Evolutionary conservation across 2,329 filamentous ascomycete species (phyloP).

Genomic region (Aspergillus latus): DNA sequence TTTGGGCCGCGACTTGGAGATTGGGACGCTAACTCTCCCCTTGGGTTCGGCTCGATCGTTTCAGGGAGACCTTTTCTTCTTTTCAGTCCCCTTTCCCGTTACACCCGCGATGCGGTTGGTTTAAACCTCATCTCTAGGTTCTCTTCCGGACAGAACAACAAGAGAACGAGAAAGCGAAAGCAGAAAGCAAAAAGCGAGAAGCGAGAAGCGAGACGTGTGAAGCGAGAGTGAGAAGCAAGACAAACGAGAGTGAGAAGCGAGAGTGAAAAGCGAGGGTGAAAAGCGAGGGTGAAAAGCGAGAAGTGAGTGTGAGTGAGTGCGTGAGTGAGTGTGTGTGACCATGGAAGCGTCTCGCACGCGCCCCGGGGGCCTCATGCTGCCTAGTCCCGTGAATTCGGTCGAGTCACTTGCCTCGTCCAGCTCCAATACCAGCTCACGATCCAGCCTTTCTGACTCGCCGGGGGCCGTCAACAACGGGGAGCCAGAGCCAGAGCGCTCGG

Average conservation of each 20-base stretch:
- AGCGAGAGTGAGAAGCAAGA: background rate
- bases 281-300: no score
- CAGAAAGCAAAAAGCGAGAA: no score
- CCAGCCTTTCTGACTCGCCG: slow-evolving; percentile 14
- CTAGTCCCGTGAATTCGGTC: slow-evolving; percentile 22
- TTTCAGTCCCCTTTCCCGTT: background rate
- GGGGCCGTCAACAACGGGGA: slow-evolving; percentile 21
- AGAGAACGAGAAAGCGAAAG: no score
- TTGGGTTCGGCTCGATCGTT: slow-evolving; percentile 15
- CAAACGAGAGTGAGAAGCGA: no score
- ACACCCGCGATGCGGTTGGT: slow-evolving; percentile 21
- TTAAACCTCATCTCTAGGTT: slow-evolving; percentile 12
- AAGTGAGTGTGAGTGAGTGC: background rate
- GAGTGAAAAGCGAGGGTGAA: background rate
- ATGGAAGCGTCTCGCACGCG: slow-evolving; percentile 24
- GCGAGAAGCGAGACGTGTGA: background rate
- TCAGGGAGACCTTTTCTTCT: slow-evolving; percentile 8
- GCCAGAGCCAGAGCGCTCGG: slow-evolving; percentile 19
- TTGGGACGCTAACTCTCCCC: slow-evolving; percentile 8
- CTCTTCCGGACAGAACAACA: slow-evolving; percentile 12
- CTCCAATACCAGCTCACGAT: background rate
- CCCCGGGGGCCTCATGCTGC: slow-evolving; percentile 25
- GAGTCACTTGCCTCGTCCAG: slow-evolving; percentile 21
- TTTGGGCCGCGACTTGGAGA: slow-evolving; percentile 5
- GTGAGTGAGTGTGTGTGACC: background rate